A percentile compares a stretch with the other conserved stretches of the same genome.
Conservation (phyloP, 306 rosid species). For the Acacia confusa region DNA sequence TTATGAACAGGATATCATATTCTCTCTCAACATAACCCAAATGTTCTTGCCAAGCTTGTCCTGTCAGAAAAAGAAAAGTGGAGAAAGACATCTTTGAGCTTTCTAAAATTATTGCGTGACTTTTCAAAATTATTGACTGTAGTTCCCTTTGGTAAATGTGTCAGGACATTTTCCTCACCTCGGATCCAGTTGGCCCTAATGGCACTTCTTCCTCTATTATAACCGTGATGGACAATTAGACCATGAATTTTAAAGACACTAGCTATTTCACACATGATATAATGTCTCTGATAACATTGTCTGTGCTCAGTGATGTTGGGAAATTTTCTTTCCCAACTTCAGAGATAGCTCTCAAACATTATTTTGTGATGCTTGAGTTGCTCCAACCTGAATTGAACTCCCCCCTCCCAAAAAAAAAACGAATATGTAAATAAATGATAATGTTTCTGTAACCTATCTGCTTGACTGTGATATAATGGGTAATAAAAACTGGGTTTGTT, state of each 20-base stretch:
- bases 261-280: not conserved
- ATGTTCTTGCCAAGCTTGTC: not conserved
- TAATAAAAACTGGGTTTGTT: constrained; percentile 7
- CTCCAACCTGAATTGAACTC: not conserved
- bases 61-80: not conserved
- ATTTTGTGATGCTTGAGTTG: not conserved
- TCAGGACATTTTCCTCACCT: not conserved
- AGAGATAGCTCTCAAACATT: not conserved
- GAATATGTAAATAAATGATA: too few relatives aligned
- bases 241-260: not conserved
- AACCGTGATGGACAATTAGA: not conserved
- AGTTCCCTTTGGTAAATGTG: not conserved
- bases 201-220: not conserved
- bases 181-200: not conserved
- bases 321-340: not conserved
- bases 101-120: not conserved
- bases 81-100: not conserved
- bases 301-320: not conserved
- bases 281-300: not conserved
- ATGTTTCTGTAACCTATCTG: too few relatives aligned
- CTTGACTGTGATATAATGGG: not conserved
- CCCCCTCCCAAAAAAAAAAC: too few relatives aligned
- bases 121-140: not conserved
- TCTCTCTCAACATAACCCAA: not conserved
- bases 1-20: not conserved